Base-by-base conservation (phyloP, 1,284 basidiomycete species). In the Stereum hirsutum region DNA sequence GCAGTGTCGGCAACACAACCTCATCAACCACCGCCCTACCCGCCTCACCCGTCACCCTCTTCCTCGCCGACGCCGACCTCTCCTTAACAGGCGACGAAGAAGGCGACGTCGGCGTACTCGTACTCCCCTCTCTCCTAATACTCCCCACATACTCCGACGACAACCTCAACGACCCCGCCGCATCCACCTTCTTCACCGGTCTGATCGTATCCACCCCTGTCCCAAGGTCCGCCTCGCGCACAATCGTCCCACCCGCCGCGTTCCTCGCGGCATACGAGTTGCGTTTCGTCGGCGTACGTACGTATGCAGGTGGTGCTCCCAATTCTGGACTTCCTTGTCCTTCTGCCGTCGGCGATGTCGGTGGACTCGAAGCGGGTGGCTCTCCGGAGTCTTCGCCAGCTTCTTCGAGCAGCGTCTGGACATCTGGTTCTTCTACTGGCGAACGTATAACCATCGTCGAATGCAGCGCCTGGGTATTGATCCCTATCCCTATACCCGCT, bases 131-230 rank as follows among this genome's bases (percentile, higher is more conserved):
- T 54, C 70, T 37, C 45, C 81, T 69, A 45, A 79, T 57, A 49
- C 70, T 83, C 17, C 89, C 90, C 20, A 93, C 80, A 57, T 76
- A 93, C 52, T 89, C 89, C 15, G 79, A 70, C 5, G 89, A 92
- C 30, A 89, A 59, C 46, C 81, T 70, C n/a, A 91, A 63, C 1
- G 88, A 90, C 10, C 82, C 80, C 4, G 73, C 69, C 1, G 82
- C 74, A 57, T 96, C 90, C 19, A 94, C 81, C 56, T 89, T 90
- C 70, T 94, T 94, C 49, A 95, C 82, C 0, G 93, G 93, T 45
- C 92, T 75, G 53, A 96, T 89, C 1, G 92, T 95, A 53, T 89
- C 89, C 37, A 89, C 70, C 1, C 90, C 90, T 46, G 72, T 84
- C 5, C 89, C 90, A 6, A 95, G 61, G 61, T 94, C 90, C 5